Evolutionary conservation across 139 green algal species (phyloP).

Genomic region (Coelastrella sp.): DNA sequence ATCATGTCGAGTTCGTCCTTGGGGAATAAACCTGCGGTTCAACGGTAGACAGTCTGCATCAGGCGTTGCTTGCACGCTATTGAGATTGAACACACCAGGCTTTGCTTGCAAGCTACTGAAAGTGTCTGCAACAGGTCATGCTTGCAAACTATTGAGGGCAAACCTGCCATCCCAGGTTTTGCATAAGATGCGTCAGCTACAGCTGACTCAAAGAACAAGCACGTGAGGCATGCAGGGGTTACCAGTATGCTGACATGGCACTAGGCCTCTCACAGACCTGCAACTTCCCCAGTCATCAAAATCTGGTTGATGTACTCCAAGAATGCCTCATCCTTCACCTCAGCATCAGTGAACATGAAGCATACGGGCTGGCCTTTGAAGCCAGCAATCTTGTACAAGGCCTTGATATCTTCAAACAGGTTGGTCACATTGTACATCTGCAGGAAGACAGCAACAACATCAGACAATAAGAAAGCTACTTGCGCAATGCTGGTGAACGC

Average conservation of each 20-base stretch:
- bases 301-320: slow-evolving; percentile 99
- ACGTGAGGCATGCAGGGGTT: too few relatives aligned
- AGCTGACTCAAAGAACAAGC: too few relatives aligned
- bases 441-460: too few relatives aligned
- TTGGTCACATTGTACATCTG: slow-evolving; percentile 92
- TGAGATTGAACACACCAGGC: neutral
- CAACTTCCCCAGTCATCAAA: slow-evolving; percentile 94
- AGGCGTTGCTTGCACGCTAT: too few relatives aligned
- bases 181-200: too few relatives aligned
- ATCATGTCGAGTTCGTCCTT: slow-evolving; percentile 97
- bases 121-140: too few relatives aligned
- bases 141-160: too few relatives aligned
- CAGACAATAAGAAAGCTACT: too few relatives aligned
- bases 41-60: neutral
- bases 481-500: too few relatives aligned
- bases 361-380: slow-evolving; percentile 93
- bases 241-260: too few relatives aligned
- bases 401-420: slow-evolving; percentile 97
- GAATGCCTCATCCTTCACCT: slow-evolving; percentile 96
- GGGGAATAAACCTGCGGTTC: slow-evolving; percentile 85
- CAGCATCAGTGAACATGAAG: slow-evolving; percentile 95
- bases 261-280: too few relatives aligned
- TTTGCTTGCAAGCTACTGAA: neutral
- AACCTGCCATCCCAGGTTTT: too few relatives aligned
- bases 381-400: slow-evolving; percentile 94